These are phyloP conservation scores for Teratosphaeria gauchensis DNA, from an alignment of 2,329 filamentous ascomycete genomes.

Conservation along the genomic window DNA sequence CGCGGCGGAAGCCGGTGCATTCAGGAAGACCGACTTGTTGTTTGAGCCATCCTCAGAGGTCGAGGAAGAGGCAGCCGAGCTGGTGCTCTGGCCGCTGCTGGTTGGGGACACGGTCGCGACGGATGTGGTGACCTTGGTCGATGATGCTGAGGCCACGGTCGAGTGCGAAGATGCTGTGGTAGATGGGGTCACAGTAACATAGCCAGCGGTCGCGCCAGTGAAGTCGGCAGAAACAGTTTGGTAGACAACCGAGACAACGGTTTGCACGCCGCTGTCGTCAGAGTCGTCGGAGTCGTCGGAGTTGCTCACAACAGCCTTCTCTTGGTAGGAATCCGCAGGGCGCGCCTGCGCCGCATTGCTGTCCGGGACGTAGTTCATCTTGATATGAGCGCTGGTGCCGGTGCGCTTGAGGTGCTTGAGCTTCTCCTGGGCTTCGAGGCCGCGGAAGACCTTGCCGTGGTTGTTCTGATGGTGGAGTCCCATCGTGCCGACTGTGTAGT, in stretches of 20 bases:
- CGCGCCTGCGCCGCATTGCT: conserved; percentile 6
- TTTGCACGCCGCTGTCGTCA: conserved; percentile 17
- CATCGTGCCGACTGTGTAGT: conserved; percentile 13
- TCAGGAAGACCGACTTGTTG: conserved; percentile 9
- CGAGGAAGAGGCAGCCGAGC: neutral
- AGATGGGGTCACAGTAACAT: conserved; percentile 16
- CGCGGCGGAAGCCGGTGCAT: conserved; percentile 1
- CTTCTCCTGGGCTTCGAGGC: conserved; percentile 16
- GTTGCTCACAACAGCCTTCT: conserved; percentile 2
- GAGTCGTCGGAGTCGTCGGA: conserved; percentile 1
- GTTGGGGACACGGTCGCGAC: conserved; percentile 1
- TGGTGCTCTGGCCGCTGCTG: neutral
- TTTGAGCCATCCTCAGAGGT: conserved; percentile 1
- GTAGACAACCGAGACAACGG: conserved; percentile 40
- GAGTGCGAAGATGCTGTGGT: conserved; percentile 6
- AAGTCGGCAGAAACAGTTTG: conserved; percentile 45
- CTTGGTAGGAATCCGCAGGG: conserved; percentile 5
- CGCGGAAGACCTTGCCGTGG: conserved; percentile 21
- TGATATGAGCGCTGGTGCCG: conserved; percentile 14
- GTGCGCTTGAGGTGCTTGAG: conserved; percentile 18
- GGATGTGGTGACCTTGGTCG: conserved; percentile 2
- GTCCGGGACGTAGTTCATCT: conserved; percentile 20
- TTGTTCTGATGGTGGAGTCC: conserved; percentile 20
- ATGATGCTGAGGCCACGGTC: neutral
- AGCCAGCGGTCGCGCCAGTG: conserved; percentile 31